Evolutionary conservation across 176 grass and related monocot species (phyloP), one percentile per base, ranked within the genome.

Genomic region (Lolium multiflorum): DNA sequence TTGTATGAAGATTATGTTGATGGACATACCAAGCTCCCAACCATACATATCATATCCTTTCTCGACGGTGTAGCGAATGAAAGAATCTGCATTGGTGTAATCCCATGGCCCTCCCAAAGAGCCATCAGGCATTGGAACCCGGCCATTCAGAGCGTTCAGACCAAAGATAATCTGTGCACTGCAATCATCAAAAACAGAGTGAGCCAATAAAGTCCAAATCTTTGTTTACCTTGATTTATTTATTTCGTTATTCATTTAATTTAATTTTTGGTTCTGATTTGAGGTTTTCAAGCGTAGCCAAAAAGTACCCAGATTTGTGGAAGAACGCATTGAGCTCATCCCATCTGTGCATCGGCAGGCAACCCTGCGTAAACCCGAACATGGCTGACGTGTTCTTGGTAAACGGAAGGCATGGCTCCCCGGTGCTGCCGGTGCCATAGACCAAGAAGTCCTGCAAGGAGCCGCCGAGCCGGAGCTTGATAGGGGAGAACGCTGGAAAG

Each of bases 271-370:
- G 35, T 5, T 7, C 20, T 68, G 39, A 17, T 3, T 17, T 18
- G n/a, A 76, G 25, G 7, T 46, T 76, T 26, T 48, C 0, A 62
- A 52, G 28, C 35, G 47, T 5, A n/a, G 35, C 39, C 3, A 10
- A 65, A 81, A 48, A 74, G 11, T 98, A 96, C 97, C 94, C 89
- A 12, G 97, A 60, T 68, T 90, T 93, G 24, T 81, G 56, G 85
- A 99, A 96, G 89, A 99, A 96, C 2, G 62, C 62, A 43, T 94
- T 99, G 37, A 99, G 97, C 62, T 93, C 94, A 28, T 99, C 97
- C 94, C 97, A 99, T 94, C 97, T 96, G 62, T 79, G 38, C 94
- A 96, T 64, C 0, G 92, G 90, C 49, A 99, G 79, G 87, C 97
- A 99, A 14, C 97, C 97, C 50, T 90, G 57, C 0, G 78, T 83